Evolutionary conservation across 495 filamentous ascomycete species (phyloP).

Genomic region (Trichoderma asperelloides): DNA sequence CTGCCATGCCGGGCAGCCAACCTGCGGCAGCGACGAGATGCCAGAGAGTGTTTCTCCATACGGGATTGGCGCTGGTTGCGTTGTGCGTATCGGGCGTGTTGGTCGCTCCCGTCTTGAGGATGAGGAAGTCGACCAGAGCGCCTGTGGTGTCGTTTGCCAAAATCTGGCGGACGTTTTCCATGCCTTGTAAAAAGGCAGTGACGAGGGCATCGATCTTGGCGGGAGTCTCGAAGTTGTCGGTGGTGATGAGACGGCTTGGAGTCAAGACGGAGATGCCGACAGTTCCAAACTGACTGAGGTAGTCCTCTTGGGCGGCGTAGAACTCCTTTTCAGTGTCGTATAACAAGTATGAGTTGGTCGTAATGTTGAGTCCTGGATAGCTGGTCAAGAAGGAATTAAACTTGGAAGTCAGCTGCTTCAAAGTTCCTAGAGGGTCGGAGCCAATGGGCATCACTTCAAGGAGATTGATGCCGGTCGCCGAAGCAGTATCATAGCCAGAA

Average conservation of each 20-base stretch:
- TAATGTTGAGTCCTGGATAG: background rate
- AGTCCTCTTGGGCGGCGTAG: background rate
- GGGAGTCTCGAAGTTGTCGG: background rate
- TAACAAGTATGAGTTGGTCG: background rate
- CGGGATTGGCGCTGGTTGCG: conserved; percentile 35
- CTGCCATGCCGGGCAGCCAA: conserved; percentile 14
- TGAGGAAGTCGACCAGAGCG: background rate
- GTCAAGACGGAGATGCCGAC: background rate
- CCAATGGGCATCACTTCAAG: background rate
- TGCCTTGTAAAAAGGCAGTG: background rate
- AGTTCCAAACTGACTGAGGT: background rate
- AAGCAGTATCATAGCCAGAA: background rate
- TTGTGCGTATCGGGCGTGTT: background rate
- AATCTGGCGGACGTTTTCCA: background rate
- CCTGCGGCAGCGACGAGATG: conserved; percentile 24
- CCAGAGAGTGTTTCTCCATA: conserved; percentile 44
- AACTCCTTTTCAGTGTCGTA: background rate
- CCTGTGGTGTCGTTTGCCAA: background rate
- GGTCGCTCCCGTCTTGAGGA: background rate
- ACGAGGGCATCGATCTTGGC: background rate
- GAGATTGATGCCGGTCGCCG: conserved; percentile 23
- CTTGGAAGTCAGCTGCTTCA: background rate
- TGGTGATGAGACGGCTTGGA: background rate
- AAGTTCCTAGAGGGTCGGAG: background rate
- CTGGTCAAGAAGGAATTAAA: background rate